Evolutionary conservation across 2,329 filamentous ascomycete species (phyloP).

Genomic region (Colletotrichum siamense): DNA sequence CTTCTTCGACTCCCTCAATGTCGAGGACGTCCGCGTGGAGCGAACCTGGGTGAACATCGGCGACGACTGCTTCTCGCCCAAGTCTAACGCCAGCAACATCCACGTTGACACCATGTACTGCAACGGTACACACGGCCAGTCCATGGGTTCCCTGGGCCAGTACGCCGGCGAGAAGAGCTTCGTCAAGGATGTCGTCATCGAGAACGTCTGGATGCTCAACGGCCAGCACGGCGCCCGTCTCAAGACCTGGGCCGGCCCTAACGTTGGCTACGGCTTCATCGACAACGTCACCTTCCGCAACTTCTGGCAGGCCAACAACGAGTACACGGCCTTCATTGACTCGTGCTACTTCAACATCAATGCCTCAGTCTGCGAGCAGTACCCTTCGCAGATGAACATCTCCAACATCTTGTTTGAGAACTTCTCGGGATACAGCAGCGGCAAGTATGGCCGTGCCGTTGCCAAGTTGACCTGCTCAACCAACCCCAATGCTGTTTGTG

Average conservation of each 20-base stretch:
- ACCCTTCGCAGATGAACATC: slow-evolving; percentile 59
- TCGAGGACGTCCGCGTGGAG: slow-evolving; percentile 23
- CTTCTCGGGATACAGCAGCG: slow-evolving; percentile 59
- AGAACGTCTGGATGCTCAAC: slow-evolving; percentile 58
- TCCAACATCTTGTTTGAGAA: slow-evolving; percentile 63
- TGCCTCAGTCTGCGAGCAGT: slow-evolving; percentile 63
- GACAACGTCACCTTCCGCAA: slow-evolving; percentile 66
- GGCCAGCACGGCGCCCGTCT: slow-evolving; percentile 64
- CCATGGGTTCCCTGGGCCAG: slow-evolving; percentile 65
- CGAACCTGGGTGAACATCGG: slow-evolving; percentile 59
- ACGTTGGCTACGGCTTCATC: slow-evolving; percentile 62
- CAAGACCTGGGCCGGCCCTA: slow-evolving; percentile 65
- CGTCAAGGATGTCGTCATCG: slow-evolving; percentile 55
- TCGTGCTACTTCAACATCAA: slow-evolving; percentile 57
- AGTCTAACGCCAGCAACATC: slow-evolving; percentile 65
- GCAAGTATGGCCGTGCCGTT: slow-evolving; percentile 57
- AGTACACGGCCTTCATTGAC: slow-evolving; percentile 65
- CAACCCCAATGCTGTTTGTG: slow-evolving; percentile 56
- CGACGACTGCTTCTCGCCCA: slow-evolving; percentile 70
- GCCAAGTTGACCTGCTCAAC: slow-evolving; percentile 60
- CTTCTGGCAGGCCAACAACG: slow-evolving; percentile 62
- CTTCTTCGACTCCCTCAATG: slow-evolving; percentile 26
- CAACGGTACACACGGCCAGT: slow-evolving; percentile 66
- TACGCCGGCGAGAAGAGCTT: slow-evolving; percentile 51
- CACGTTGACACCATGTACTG: slow-evolving; percentile 64